These are phyloP conservation scores for Lactarius pseudohatsudake DNA, from an alignment of 768 basidiomycete species.

Conservation along the genomic window DNA sequence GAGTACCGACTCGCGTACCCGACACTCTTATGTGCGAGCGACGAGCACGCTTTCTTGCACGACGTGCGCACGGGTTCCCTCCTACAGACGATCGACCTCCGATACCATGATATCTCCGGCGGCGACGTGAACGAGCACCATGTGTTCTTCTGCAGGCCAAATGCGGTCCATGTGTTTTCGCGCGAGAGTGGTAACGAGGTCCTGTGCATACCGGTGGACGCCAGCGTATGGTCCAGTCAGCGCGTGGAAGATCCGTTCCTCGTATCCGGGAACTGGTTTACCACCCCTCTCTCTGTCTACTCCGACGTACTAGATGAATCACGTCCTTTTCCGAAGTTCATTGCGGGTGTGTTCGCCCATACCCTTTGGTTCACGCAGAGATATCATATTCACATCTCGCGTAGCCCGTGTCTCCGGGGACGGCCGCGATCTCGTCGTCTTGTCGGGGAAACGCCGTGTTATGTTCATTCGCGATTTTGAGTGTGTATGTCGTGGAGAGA, in stretches of 20 bases:
- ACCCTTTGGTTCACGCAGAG: neutral
- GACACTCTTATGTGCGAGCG: slow-evolving; percentile 52
- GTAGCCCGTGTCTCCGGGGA: slow-evolving; percentile 39
- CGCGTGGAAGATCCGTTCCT: neutral
- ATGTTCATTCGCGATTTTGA: slow-evolving; percentile 38
- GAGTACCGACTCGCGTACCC: slow-evolving; percentile 74
- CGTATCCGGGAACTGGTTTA: slow-evolving; percentile 11
- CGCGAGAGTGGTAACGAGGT: slow-evolving; percentile 47
- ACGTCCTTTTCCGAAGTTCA: neutral
- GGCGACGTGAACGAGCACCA: slow-evolving; percentile 62
- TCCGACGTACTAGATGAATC: neutral
- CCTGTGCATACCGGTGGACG: slow-evolving; percentile 36
- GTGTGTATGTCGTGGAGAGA: slow-evolving; percentile 28
- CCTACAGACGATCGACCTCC: slow-evolving; percentile 47
- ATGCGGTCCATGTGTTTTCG: slow-evolving; percentile 53
- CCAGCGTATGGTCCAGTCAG: slow-evolving; percentile 5
- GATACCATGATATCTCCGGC: slow-evolving; percentile 44
- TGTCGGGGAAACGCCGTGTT: slow-evolving; percentile 32
- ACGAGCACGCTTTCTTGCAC: slow-evolving; percentile 54
- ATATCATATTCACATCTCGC: slow-evolving; percentile 5
- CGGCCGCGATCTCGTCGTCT: slow-evolving; percentile 37
- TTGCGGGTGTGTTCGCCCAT: slow-evolving; percentile 8
- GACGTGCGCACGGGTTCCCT: slow-evolving; percentile 54
- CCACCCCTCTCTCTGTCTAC: slow-evolving; percentile 2
- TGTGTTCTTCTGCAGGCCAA: slow-evolving; percentile 56